A percentile compares a stretch with the other conserved stretches of the same genome.
These are phyloP conservation scores for Chalciporus chontae DNA, from an alignment of 768 basidiomycete genomes.

Conservation along the genomic window DNA sequence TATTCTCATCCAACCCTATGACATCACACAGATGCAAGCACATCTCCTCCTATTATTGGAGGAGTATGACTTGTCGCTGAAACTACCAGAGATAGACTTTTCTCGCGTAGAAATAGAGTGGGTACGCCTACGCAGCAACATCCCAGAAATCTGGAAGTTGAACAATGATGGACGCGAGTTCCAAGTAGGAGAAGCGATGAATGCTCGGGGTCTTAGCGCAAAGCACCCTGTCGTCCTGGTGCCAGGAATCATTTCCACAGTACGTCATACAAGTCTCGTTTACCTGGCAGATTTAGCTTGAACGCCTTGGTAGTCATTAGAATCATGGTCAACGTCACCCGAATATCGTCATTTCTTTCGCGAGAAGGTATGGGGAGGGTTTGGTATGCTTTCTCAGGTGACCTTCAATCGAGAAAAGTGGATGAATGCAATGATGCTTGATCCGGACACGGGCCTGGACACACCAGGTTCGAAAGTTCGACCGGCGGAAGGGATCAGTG, in stretches of 20 bases:
- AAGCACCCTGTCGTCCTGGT: constrained; percentile 81
- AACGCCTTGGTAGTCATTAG: constrained; percentile 55
- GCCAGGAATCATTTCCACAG: constrained; percentile 88
- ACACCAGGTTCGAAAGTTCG: constrained; percentile 81
- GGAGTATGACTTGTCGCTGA: constrained; percentile 65
- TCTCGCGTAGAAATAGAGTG: constrained; percentile 71
- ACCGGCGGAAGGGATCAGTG: constrained; percentile 89
- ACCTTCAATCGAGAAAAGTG: constrained; percentile 85
- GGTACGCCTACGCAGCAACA: constrained; percentile 58
- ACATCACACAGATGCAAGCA: constrained; percentile 65
- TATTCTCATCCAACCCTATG: constrained; percentile 60
- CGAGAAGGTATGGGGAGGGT: constrained; percentile 80
- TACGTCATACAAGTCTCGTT: constrained; percentile 30
- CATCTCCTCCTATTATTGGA: constrained; percentile 64
- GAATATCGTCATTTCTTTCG: constrained; percentile 89
- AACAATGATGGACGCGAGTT: constrained; percentile 80
- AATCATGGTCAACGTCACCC: constrained; percentile 89
- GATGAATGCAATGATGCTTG: constrained; percentile 88
- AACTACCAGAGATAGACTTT: constrained; percentile 62
- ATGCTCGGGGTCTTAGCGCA: constrained; percentile 60
- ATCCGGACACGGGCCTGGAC: constrained; percentile 89
- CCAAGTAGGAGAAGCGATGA: constrained; percentile 67
- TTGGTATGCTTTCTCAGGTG: constrained; percentile 79
- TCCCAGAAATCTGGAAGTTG: constrained; percentile 82
- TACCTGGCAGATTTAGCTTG: neutral